Percentiles rank a stretch among this genome's conserved stretches.
phyloP scores from a whole-genome alignment of 306 rosid species.

The Lathyrus sativus region DNA sequence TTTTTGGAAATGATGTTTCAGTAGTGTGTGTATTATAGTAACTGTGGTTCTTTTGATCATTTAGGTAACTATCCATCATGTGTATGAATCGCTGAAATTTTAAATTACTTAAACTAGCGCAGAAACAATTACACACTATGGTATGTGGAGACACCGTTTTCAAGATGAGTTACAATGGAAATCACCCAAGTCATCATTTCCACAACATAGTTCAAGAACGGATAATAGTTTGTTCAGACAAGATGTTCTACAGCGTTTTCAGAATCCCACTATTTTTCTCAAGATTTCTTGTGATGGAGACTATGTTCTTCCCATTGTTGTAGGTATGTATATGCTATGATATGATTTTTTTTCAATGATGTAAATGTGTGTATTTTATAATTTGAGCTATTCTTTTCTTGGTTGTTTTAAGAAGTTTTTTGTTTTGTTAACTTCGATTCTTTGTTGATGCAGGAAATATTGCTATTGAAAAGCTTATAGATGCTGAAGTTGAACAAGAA shows the following conservation, averaged over 20 bases:
- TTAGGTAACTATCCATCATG: slow-evolving; percentile 48
- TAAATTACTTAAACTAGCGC: slow-evolving; percentile 54
- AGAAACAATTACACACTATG: slow-evolving; percentile 83
- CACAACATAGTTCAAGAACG: slow-evolving; percentile 37
- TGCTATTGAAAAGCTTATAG: slow-evolving; percentile 79
- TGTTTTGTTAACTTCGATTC: slow-evolving; percentile 26
- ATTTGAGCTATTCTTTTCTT: too few relatives aligned
- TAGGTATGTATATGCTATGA: slow-evolving; percentile 47
- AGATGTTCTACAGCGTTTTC: slow-evolving; percentile 68
- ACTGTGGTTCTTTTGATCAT: slow-evolving; percentile 45
- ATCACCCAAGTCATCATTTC: slow-evolving; percentile 42
- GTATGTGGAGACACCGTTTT: slow-evolving; percentile 68
- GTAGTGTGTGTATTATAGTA: slow-evolving; percentile 37
- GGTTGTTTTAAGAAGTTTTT: neutral
- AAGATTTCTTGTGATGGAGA: slow-evolving; percentile 93
- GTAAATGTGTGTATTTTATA: too few relatives aligned
- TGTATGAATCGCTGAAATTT: slow-evolving; percentile 52
- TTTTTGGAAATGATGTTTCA: slow-evolving; percentile 12
- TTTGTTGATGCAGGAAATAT: slow-evolving; percentile 61
- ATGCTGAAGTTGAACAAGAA: slow-evolving; percentile 56
- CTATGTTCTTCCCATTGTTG: slow-evolving; percentile 88
- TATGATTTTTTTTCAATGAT: too few relatives aligned
- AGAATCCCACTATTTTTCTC: slow-evolving; percentile 86
- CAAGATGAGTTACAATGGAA: slow-evolving; percentile 52
- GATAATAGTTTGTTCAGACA: slow-evolving; percentile 48